These are phyloP conservation scores for Geotrichum bryndzae DNA, from an alignment of 1,139 yeast species.

Conservation along the genomic window DNA sequence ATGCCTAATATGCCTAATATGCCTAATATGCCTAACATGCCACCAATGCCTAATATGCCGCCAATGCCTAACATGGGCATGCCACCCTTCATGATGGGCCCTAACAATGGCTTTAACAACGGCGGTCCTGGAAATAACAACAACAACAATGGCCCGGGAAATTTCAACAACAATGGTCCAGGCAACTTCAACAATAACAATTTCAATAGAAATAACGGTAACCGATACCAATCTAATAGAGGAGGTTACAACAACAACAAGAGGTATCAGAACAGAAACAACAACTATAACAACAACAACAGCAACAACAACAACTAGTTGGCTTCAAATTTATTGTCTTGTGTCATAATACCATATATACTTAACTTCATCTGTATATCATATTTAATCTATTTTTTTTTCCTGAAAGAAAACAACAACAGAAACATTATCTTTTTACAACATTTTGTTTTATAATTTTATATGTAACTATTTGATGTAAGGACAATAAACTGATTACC, in stretches of 20 bases:
- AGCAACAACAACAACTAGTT: neutral
- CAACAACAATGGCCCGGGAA: neutral
- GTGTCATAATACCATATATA: neutral
- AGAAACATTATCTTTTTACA: no score
- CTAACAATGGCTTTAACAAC: constrained; percentile 4
- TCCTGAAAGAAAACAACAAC: no score
- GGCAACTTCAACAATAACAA: constrained; percentile 7
- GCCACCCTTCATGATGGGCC: constrained; percentile 13
- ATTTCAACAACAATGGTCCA: neutral
- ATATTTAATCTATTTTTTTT: no score
- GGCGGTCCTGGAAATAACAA: neutral
- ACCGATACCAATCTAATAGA: neutral
- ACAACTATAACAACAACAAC: neutral
- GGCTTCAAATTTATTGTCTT: neutral
- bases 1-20: constrained; percentile 21
- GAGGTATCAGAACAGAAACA: constrained; percentile 5
- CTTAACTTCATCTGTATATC: no score
- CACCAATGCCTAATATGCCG: constrained; percentile 23
- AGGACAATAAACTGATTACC: no score
- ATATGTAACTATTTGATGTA: no score
- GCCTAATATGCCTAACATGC: constrained; percentile 18
- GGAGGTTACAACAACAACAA: constrained; percentile 1
- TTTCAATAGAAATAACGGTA: constrained; percentile 4
- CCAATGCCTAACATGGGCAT: constrained; percentile 20
- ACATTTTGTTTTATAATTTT: no score